Evolutionary conservation across 129 eudicot genomes (phyloP), one percentile per base, ranked within the genome.

Genomic region (Pittosporum tobira): DNA sequence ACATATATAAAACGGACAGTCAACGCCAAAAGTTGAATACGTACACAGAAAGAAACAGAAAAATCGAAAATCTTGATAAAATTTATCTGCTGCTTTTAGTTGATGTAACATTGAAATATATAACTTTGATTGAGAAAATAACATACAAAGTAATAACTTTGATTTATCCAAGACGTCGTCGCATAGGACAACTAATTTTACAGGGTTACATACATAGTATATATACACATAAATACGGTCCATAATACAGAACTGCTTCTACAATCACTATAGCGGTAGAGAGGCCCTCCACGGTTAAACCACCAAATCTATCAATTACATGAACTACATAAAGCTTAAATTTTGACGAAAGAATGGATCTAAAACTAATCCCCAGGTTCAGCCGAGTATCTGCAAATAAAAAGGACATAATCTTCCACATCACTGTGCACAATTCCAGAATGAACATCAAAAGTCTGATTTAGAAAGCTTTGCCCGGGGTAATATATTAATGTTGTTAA

Each of bases 381-480:
- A 66, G 55, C 51, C 51, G 53, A 63, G 52, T 57, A 48, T 34
- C 50, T 24, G 25, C 6, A 23, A n/a, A n/a, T n/a, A 27, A 22
- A 38, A 28, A 22, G 49, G 59, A 14, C 27, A n/a, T n/a, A n/a
- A 18, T 12, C 63, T 37, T 21, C 21, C 5, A n/a, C 54, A 37
- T 25, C 23, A 59, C 52, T 16, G 66, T 36, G 50, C 59, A 36
- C 15, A 21, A 54, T 27, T 66, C 27, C 37, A 21, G 26, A 23
- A 47, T 8, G 22, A 52, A 21, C 22, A 65, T 73, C 73, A 82
- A 48, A 85, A 85, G 68, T 80, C 84, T 6, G 95, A 76, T 38
- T 90, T 90, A 71, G 79, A 53, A 52, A 90, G 87, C 81, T 79
- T 85, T 11, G 68, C 50, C 38, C 82, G 75, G 4, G 98, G 98